phyloP scores from a whole-genome alignment of 345 rosid species.

The Populus davidiana region DNA sequence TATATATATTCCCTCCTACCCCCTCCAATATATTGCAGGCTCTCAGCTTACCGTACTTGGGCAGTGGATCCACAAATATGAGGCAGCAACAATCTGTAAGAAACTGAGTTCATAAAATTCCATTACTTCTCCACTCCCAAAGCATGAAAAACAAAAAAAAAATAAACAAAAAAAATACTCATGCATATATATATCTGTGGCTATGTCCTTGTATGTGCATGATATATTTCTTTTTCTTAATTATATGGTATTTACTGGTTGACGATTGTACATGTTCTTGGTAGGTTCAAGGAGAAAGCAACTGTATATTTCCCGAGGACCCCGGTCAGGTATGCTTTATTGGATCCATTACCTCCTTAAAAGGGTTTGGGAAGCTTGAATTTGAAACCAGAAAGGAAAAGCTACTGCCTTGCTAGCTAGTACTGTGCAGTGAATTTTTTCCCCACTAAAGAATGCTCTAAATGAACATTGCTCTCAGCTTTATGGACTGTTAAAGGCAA shows the following conservation, averaged over 20 bases:
- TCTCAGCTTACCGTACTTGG: conserved; percentile 93
- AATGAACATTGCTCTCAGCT: conserved; percentile 46
- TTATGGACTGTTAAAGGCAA: conserved; percentile 26
- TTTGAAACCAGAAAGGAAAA: neutral
- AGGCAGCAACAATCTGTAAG: conserved; percentile 69
- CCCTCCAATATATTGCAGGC: conserved; percentile 51
- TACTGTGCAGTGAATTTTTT: conserved; percentile 18
- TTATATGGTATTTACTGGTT: conserved; percentile 15
- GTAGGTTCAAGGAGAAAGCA: conserved; percentile 77
- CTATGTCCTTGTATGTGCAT: too few species aligned
- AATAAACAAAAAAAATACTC: too few species aligned
- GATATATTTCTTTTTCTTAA: neutral
- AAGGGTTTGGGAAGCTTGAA: neutral
- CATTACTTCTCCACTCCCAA: conserved; percentile 12
- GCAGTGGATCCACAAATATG: conserved; percentile 56
- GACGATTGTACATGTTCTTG: conserved; percentile 21
- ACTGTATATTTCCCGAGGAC: conserved; percentile 84
- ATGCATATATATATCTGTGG: neutral
- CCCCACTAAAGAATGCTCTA: conserved; percentile 21
- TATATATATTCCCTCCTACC: conserved; percentile 5
- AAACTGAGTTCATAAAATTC: neutral
- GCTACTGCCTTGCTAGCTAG: neutral
- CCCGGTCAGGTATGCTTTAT: conserved; percentile 68
- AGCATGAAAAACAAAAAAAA: neutral
- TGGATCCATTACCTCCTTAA: conserved; percentile 18